These are phyloP conservation scores for Leccinum pachyderme DNA, from an alignment of 1,284 basidiomycete genomes.

Conservation along the genomic window DNA sequence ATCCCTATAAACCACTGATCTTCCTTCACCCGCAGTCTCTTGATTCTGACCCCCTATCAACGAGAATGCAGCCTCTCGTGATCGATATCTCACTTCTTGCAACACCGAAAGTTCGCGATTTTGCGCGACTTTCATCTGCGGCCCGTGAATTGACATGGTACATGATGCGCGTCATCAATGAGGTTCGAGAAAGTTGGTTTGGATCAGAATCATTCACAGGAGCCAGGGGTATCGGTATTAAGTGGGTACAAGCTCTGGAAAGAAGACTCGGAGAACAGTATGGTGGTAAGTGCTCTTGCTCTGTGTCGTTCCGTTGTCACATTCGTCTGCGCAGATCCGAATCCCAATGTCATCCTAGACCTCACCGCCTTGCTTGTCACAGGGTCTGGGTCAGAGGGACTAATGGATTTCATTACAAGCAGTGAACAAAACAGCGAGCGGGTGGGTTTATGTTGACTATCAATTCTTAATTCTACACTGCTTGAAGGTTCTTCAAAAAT, in stretches of 20 bases:
- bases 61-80: slow-evolving; percentile 45
- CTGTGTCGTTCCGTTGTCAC: slow-evolving; percentile 7
- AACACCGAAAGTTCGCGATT: slow-evolving; percentile 55
- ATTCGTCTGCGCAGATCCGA: slow-evolving; percentile 42
- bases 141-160: slow-evolving; percentile 71
- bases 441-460: slow-evolving; percentile 41
- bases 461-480: slow-evolving; percentile 17
- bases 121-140: slow-evolving; percentile 69
- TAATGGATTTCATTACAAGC: slow-evolving; percentile 71
- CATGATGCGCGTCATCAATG: slow-evolving; percentile 62
- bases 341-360: slow-evolving; percentile 63
- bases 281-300: slow-evolving; percentile 47
- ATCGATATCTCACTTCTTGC: slow-evolving; percentile 59
- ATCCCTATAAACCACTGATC: slow-evolving; percentile 44
- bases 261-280: slow-evolving; percentile 60
- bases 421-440: slow-evolving; percentile 78
- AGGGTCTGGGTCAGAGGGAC: slow-evolving; percentile 62
- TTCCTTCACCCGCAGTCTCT: slow-evolving; percentile 43
- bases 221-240: slow-evolving; percentile 67
- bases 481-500: slow-evolving; percentile 68
- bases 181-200: slow-evolving; percentile 69
- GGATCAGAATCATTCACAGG: slow-evolving; percentile 64
- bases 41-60: slow-evolving; percentile 27
- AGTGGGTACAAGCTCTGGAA: slow-evolving; percentile 66
- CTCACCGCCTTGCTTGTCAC: slow-evolving; percentile 70